Base-by-base conservation (phyloP, 2,329 filamentous ascomycete genomes). In the Colletotrichum truncatum region DNA sequence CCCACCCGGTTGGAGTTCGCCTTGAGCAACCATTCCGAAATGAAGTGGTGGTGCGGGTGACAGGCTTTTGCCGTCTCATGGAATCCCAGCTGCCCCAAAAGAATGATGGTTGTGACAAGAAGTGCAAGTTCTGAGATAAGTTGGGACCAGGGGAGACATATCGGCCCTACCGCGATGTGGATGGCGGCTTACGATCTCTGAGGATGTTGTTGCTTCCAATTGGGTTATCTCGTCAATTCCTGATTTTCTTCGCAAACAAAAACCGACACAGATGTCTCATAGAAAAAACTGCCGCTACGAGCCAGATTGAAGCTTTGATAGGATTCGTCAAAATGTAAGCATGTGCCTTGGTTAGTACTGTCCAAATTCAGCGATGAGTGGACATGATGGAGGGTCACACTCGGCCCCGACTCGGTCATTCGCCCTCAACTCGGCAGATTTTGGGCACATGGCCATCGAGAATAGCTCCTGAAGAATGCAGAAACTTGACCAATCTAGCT, bases 381-480 rank as follows among this genome's bases (percentile, higher is more conserved):
- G 32, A 21, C 25, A 10, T 11, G 38, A 26, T 38, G 45, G 59
- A 64, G 58, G 59, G 59, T 66, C 28, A 41, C 45, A 66, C 32
- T 64, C 63, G 63, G 51, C 59, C 30, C 28, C 59, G 45, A 52
- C 43, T 58, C 52, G 59, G 58, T 66, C 59, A 64, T 63, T 48
- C 63, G 36, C 52, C 26, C 39, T 23, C 7, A 18, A 18, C 11
- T n/a, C 34, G 23, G 30, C 28, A 36, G 26, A 39, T 21, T 38
- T 11, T 5, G 34, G 32, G 59, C 63, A 63, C 63, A 66, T 64
- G 59, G 63, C 36, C 52, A 32, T 28, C 49, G 51, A 49, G 28
- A 36, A 43, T 51, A 34, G 36, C 36, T 51, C 16, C 12, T 62
- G 26, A 62, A 51, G 41, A 64, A 52, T 23, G 14, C 10, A 30